Evolutionary conservation across 306 rosid species (phyloP), one percentile per base, ranked within the genome.

Genomic region (Ochetophila trinervis): DNA sequence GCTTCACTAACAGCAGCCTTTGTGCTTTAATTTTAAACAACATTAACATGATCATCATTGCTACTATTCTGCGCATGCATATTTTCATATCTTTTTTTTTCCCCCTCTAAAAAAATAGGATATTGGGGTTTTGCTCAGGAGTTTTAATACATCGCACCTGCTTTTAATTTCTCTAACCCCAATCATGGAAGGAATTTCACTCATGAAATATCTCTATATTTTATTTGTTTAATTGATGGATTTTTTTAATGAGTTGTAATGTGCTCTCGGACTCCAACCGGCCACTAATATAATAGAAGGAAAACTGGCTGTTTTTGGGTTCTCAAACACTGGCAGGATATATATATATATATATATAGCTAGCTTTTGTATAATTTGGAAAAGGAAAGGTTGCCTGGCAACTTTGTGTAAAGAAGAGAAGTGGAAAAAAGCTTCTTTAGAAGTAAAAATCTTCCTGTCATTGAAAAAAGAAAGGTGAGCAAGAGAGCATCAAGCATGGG

Each of bases 31-130:
- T 52, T 71, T 67, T 57, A 63, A 78, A 78, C 4, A 27, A 27
- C 32, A 27, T 70, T 75, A 79, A 65, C 68, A 14, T 30, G 30
- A 77, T 64, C 78, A 82, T 82, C 72, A 75, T 81, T 74, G 76
- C 83, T 23, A 63, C 60, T 63, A 65, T 68, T 78, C 63, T 74
- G 63, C 79, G 87, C 93, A 87, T 84, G 93, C 86, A 81, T 76
- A 69, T 14, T 16, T 66, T 30, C 44, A 72, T 73, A 59, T 42
- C 18, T 60, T 60, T 47, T 47, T 61, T 10, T 61, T 60, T n/a
- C 8, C 20, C 13, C 9, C 16, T 12, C 15, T 7, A 2, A 17
- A 45, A 36, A 36, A 36, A 36, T 36, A 40, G 12, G 10, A 40
- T 8, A 8, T 8, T 10, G 45, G 11, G 45, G 45, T 40, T 40